Conservation (phyloP, 2,329 filamentous ascomycete genomes). For the Trichoderma sp. region DNA sequence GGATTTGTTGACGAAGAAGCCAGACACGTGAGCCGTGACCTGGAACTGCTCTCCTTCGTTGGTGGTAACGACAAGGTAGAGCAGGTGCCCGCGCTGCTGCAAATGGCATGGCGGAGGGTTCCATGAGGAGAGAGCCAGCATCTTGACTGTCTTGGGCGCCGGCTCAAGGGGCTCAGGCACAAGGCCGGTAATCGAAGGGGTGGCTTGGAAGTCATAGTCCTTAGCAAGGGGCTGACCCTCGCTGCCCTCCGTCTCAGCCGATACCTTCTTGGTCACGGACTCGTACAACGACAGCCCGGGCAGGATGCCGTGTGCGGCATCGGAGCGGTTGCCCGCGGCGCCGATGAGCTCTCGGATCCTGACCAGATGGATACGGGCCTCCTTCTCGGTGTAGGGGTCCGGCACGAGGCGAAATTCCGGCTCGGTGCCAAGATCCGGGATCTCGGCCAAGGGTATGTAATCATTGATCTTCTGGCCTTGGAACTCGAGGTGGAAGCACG, state of each 20-base stretch:
- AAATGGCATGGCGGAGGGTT: constrained; percentile 93
- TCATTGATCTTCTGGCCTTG: constrained; percentile 90
- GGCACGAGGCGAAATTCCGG: constrained; percentile 82
- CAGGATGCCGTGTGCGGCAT: constrained; percentile 81
- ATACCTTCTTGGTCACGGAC: constrained; percentile 60
- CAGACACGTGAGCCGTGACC: constrained; percentile 89
- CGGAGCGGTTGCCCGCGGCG: constrained; percentile 83
- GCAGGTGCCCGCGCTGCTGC: constrained; percentile 85
- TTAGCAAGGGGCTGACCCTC: constrained; percentile 51
- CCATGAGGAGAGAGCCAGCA: constrained; percentile 86
- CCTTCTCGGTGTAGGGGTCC: constrained; percentile 97
- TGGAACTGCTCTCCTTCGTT: constrained; percentile 95
- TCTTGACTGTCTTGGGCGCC: constrained; percentile 87
- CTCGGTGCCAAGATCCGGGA: constrained; percentile 74
- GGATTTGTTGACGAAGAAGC: constrained; percentile 96
- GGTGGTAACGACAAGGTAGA: constrained; percentile 87
- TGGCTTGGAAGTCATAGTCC: constrained; percentile 75
- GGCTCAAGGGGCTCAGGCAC: constrained; percentile 67
- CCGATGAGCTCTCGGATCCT: constrained; percentile 91
- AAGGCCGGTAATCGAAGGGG: constrained; percentile 69
- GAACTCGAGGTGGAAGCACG: constrained; percentile 97
- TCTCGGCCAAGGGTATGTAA: constrained; percentile 88
- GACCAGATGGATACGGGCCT: constrained; percentile 91
- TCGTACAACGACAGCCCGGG: constrained; percentile 88
- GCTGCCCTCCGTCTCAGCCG: constrained; percentile 41